Evolutionary conservation across 2,329 filamentous ascomycete species (phyloP), one percentile per base, ranked within the genome.

Genomic region (Canariomyces notabilis): DNA sequence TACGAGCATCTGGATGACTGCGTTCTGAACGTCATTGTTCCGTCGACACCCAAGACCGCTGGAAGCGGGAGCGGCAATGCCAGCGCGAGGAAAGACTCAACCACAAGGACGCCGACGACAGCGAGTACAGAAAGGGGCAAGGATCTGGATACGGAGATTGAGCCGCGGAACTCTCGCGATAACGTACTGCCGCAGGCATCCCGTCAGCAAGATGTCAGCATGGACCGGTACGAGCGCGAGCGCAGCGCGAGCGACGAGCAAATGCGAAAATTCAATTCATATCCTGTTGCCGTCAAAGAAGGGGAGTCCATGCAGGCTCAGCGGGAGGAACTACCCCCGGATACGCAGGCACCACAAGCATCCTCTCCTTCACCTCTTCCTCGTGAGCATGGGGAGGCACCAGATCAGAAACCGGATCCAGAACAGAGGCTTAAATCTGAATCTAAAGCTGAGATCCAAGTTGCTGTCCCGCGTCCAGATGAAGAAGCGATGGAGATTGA

Each of bases 1-100:
- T 96, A 97, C 65, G 91, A 97, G 70, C 91, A 97, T 73, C 73
- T 96, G 55, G 91, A 85, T 54, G 77, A 81, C 56, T 81, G 77
- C 44, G 77, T 81, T 26, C 67, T 81, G 35, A 76, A 76, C 41
- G 76, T 79, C 14, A 78, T 81, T 42, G 74, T 79, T 12, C 75
- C 76, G 5, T 62, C 67, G 6, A 65, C 64, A 3, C 64, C 66
- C 0, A 68, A 67, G 45, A 56, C 57, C 5, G 49, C 51, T 1
- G 57, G 57, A 6, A 56, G 55, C 34, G 43, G 42, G 2, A 42
- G 47, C 26, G 54, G 54, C 22, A 56, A 52, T 33, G 41, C 38
- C 11, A 51, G 42, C 23, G 42, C 47, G 7, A 58, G 55, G 26
- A 58, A 60, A 45, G 58, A 62, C 40, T 58, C 57, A 11, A 37